These are phyloP conservation scores for Kwoniella shivajii DNA, from an alignment of 1,284 basidiomycete species.

Conservation along the genomic window DNA sequence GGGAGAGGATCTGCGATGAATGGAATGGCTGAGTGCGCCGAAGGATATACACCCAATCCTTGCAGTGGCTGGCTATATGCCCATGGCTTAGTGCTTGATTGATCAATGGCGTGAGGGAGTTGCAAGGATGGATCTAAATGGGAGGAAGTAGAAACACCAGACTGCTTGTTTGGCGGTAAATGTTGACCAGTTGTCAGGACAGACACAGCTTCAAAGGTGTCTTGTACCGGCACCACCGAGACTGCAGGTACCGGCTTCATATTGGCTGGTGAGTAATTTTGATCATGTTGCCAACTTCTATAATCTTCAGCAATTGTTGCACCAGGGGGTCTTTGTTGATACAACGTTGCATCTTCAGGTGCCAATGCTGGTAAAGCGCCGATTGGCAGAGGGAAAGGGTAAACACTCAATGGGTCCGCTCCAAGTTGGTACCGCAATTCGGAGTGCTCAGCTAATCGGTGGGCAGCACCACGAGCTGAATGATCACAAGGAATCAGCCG, in stretches of 20 bases:
- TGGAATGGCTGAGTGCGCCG: not conserved
- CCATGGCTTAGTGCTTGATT: not conserved
- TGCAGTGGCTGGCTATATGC: not conserved
- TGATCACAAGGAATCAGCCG: too few relatives aligned
- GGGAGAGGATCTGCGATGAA: slow-evolving; percentile 9
- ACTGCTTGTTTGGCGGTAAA: not conserved
- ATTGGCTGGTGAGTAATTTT: not conserved
- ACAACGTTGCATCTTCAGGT: slow-evolving; percentile 2
- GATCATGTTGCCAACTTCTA: slow-evolving; percentile 4
- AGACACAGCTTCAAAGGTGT: not conserved
- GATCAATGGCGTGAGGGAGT: not conserved
- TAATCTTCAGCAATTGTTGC: slow-evolving; percentile 10
- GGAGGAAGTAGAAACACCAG: not conserved
- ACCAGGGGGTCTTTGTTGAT: not conserved
- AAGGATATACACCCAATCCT: not conserved
- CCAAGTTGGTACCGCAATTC: not conserved
- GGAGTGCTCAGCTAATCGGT: not conserved
- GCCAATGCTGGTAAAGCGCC: slow-evolving; percentile 18
- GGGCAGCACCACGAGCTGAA: not conserved
- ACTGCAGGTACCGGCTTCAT: not conserved
- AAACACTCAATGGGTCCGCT: slow-evolving; percentile 7
- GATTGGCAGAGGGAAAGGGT: slow-evolving; percentile 25
- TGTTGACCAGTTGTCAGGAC: not conserved
- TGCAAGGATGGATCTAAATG: not conserved
- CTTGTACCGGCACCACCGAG: not conserved